Conservation (phyloP, 257 asterid genomes). For the Solanum paucissectum region DNA sequence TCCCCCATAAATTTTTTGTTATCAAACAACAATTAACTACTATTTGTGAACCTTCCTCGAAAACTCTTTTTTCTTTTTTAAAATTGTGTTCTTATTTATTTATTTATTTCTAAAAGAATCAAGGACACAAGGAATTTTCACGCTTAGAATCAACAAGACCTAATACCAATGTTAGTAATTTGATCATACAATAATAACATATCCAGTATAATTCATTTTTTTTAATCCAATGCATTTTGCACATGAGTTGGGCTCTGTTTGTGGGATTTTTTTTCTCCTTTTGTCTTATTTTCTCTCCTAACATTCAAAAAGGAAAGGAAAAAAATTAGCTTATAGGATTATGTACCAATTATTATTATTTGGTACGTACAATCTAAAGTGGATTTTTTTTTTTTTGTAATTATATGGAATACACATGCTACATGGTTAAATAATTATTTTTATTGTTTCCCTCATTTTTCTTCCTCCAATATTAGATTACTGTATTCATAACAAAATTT, state of each 20-base stretch:
- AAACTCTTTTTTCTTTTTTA: not conserved
- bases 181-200: not conserved
- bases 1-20: too few relatives aligned
- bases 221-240: not conserved
- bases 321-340: not conserved
- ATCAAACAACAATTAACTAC: not conserved
- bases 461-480: too few relatives aligned
- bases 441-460: too few relatives aligned
- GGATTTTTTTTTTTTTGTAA: too few relatives aligned
- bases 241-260: not conserved
- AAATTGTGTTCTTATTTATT: not conserved
- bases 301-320: not conserved
- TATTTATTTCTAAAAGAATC: not conserved
- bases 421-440: too few relatives aligned
- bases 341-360: not conserved
- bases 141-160: not conserved
- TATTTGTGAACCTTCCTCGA: constrained; percentile 1
- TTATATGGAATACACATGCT: too few relatives aligned
- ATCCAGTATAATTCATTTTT: too few relatives aligned
- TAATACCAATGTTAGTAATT: not conserved
- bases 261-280: not conserved
- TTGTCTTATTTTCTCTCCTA: not conserved
- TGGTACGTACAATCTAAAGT: not conserved
- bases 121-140: not conserved
- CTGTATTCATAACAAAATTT: too few relatives aligned